phyloP scores from a whole-genome alignment of 192 early-diverging fungal species.

The Linnemannia elongata region DNA sequence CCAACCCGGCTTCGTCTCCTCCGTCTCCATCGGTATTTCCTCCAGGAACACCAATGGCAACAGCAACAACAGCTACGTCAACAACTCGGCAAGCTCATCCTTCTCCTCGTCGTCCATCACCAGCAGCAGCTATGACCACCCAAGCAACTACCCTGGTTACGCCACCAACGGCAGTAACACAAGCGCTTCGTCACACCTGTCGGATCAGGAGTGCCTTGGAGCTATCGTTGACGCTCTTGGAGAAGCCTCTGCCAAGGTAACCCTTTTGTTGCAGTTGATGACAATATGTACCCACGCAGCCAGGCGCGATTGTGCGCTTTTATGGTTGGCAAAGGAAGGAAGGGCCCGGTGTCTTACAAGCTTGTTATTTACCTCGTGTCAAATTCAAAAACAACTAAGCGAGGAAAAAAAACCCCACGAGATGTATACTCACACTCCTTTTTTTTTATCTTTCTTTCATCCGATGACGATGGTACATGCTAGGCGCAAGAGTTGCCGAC shows the following conservation, averaged over 20 bases:
- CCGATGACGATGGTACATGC: not conserved
- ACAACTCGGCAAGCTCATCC: slow-evolving; percentile 14
- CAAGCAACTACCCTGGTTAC: not conserved
- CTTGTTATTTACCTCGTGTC: not conserved
- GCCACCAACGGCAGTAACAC: not conserved
- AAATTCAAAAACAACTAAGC: not conserved
- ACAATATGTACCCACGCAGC: not conserved
- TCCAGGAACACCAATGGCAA: not conserved
- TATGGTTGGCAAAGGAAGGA: not conserved
- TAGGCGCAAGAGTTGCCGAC: slow-evolving; percentile 57
- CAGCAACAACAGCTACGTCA: not conserved
- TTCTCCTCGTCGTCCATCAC: slow-evolving; percentile 14
- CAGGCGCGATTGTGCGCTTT: not conserved
- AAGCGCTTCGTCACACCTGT: not conserved
- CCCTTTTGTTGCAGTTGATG: too few species aligned
- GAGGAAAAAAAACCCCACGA: not conserved
- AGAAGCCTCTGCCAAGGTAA: slow-evolving; percentile 57
- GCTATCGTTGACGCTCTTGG: slow-evolving; percentile 57
- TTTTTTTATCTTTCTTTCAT: not conserved
- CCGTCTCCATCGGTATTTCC: slow-evolving; percentile 18
- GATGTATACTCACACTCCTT: not conserved
- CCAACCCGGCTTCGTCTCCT: slow-evolving; percentile 37
- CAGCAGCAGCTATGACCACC: not conserved
- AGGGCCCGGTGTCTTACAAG: not conserved
- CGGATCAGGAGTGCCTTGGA: slow-evolving; percentile 44